Conservation (phyloP, 2,329 filamentous ascomycete genomes). For the Paraphaeosphaeria minitans region DNA sequence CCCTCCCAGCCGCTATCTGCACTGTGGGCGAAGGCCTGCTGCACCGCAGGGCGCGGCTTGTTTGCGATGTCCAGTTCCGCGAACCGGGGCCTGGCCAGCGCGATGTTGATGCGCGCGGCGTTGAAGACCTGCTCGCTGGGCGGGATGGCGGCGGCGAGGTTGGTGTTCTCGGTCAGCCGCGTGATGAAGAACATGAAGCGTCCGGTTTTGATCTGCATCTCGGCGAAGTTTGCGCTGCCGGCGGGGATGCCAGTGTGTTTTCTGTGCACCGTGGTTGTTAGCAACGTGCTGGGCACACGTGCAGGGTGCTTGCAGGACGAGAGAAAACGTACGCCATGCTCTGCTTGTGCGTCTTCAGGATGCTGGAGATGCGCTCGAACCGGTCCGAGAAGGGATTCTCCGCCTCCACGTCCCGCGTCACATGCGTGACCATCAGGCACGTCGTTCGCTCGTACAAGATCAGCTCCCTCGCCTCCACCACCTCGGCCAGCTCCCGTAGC, state of each 20-base stretch:
- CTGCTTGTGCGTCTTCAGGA: slow-evolving; percentile 99
- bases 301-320: slow-evolving; percentile 28
- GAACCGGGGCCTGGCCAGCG: slow-evolving; percentile 84
- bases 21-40: slow-evolving; percentile 43
- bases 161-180: slow-evolving; percentile 96
- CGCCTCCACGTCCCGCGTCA: slow-evolving; percentile 75
- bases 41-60: slow-evolving; percentile 43
- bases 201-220: slow-evolving; percentile 79
- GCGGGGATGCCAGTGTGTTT: slow-evolving; percentile 81
- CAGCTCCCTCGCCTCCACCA: slow-evolving; percentile 91
- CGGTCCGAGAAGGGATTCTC: slow-evolving; percentile 90
- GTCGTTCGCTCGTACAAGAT: slow-evolving; percentile 94
- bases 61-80: slow-evolving; percentile 61
- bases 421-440: slow-evolving; percentile 93
- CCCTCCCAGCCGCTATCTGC: slow-evolving; percentile 30
- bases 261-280: slow-evolving; percentile 42
- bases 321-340: slow-evolving; percentile 57
- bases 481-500: slow-evolving; percentile 77
- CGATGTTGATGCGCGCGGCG: slow-evolving; percentile 85
- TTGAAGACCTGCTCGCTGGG: slow-evolving; percentile 93
- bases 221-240: slow-evolving; percentile 78
- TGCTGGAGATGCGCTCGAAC: slow-evolving; percentile 93
- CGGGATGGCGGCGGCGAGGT: slow-evolving; percentile 88
- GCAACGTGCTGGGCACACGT: slow-evolving; percentile 38
- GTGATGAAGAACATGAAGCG: slow-evolving; percentile 93